Conservation (phyloP, 2,329 filamentous ascomycete genomes). For the Penicillium concentricum region DNA sequence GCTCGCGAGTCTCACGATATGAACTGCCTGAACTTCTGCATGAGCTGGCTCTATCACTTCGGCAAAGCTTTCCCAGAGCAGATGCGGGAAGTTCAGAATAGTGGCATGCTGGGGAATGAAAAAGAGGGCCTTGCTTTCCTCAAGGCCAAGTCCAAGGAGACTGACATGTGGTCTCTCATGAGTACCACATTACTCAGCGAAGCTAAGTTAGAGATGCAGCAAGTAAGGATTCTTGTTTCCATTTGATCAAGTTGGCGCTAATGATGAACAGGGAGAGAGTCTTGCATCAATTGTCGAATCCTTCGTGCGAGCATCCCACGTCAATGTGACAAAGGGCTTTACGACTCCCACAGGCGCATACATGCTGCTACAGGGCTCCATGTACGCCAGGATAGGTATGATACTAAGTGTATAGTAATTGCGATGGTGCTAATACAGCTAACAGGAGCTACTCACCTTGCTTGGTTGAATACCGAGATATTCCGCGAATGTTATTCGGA, state of each 20-base stretch:
- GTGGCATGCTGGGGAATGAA: slow-evolving; percentile 72
- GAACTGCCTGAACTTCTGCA: slow-evolving; percentile 87
- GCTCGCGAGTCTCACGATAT: slow-evolving; percentile 91
- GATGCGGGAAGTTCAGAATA: slow-evolving; percentile 68
- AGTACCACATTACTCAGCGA: slow-evolving; percentile 82
- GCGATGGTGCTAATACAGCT: slow-evolving; percentile 15
- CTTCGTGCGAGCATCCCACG: slow-evolving; percentile 76
- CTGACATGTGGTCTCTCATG: slow-evolving; percentile 80
- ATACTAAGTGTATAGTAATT: not conserved
- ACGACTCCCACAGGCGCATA: slow-evolving; percentile 71
- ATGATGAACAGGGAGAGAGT: slow-evolving; percentile 52
- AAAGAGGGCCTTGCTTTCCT: slow-evolving; percentile 81
- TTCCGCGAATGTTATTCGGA: slow-evolving; percentile 71
- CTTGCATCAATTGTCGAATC: slow-evolving; percentile 67
- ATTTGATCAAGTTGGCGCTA: slow-evolving; percentile 7
- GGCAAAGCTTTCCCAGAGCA: slow-evolving; percentile 78
- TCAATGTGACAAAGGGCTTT: slow-evolving; percentile 75
- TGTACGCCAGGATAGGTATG: slow-evolving; percentile 74
- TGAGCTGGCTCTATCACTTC: slow-evolving; percentile 96
- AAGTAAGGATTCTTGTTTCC: slow-evolving; percentile 51
- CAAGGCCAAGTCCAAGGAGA: slow-evolving; percentile 80
- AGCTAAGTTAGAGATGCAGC: slow-evolving; percentile 73
- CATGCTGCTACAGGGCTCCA: slow-evolving; percentile 67
- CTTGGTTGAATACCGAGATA: slow-evolving; percentile 63
- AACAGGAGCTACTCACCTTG: slow-evolving; percentile 54